phyloP scores from a whole-genome alignment of 305 asterid species.

The Fraxinus baroniana region DNA sequence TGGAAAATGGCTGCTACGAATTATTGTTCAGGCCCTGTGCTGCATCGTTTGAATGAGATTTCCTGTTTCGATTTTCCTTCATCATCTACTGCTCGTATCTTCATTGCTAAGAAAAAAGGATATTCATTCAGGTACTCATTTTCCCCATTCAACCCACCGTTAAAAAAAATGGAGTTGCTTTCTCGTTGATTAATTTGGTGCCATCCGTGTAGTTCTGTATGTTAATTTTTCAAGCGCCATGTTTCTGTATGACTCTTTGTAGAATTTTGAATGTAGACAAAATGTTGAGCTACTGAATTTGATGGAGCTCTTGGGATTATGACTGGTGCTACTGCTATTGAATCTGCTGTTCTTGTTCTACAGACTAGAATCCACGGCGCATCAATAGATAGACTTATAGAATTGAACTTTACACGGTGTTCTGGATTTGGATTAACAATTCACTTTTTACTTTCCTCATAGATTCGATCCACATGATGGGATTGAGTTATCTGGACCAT shows the following conservation, averaged over 20 bases:
- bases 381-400: background rate
- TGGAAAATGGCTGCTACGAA: constrained; percentile 34
- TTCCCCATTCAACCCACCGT: background rate
- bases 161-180: background rate
- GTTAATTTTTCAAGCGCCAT: background rate
- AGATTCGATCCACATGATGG: background rate
- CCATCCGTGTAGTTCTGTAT: background rate
- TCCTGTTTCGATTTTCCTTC: constrained; percentile 25
- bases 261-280: background rate
- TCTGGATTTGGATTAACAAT: background rate
- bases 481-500: background rate
- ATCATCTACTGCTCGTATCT: constrained; percentile 27
- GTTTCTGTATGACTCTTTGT: background rate
- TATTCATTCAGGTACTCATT: constrained; percentile 40
- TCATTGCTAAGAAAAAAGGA: constrained; percentile 28
- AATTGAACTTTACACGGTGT: background rate
- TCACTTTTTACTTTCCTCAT: background rate
- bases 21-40: constrained; percentile 30
- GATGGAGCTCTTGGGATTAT: background rate
- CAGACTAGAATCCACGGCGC: background rate
- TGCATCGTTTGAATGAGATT: constrained; percentile 26
- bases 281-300: background rate
- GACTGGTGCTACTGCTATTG: background rate
- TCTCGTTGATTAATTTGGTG: background rate
- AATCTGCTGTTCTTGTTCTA: background rate